Base-by-base conservation (phyloP, 495 filamentous ascomycete genomes). In the Xylaria telfairii region DNA sequence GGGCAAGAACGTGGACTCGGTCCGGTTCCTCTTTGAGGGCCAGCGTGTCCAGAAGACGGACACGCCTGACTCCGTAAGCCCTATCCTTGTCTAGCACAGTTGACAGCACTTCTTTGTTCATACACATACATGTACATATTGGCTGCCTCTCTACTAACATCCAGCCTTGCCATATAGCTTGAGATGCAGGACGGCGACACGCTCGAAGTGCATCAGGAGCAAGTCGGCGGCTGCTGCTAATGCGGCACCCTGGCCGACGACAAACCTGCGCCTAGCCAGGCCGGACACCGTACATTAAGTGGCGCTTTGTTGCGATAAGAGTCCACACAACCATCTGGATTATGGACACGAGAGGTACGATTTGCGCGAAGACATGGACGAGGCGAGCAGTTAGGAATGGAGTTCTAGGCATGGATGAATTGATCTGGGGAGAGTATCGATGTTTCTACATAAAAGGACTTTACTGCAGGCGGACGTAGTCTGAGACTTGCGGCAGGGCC, bases 121-220 rank as follows among this genome's bases (percentile, higher is more conserved):
- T 30, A 6, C 51, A 30, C 51, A 30, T 17, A 54, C 24, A 54
- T 10, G 13, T 17, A 30, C 12, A 30, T 30, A 30, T 54, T 6
- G 24, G 30, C 51, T 37, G 32, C 53, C 30, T 21, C 21, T 30
- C 42, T 28, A n/a, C 68, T 42, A 12, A 34, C 47, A 17, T 12
- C 42, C 51, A 24, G 49, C 64, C 28, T 65, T 71, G 21, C 17
- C 60, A 9, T 68, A 61, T 65, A 99, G 96, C 90, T 99, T 56
- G 96, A 98, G 42, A 98, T 99, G 96, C 85, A 90, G 74, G 96
- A 99, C 73, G 96, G 96, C 19, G 96, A 99, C 76, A 96, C 93
- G 2, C 89, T 99, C 10, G 96, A 99, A 77, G 96, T 99, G 32
- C 96, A 98, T 82, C 96, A 98, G 75, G 96, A 99, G 79, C 96